A percentile compares a stretch with the other conserved stretches of the same genome.
phyloP scores from a whole-genome alignment of 2,329 filamentous ascomycete genomes.

The Leptographium radiaticola region DNA sequence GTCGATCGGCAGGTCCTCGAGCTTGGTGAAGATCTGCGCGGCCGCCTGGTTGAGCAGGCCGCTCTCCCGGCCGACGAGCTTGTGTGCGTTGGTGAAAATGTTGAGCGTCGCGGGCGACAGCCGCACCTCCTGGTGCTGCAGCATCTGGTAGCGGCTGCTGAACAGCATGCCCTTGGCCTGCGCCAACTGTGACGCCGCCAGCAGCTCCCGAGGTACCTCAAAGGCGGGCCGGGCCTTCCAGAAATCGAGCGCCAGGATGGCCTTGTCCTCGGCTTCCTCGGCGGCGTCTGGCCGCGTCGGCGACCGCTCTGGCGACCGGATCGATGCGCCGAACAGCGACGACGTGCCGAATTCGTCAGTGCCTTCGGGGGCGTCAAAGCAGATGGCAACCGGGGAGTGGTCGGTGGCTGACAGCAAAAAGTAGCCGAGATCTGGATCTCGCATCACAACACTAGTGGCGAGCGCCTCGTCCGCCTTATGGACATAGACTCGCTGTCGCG shows the following conservation, averaged over 20 bases:
- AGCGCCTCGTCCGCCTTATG: slow-evolving; percentile 36
- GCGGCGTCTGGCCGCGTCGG: slow-evolving; percentile 18
- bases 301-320: slow-evolving; percentile 26
- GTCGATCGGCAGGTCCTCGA: slow-evolving; percentile 54
- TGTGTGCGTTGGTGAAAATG: slow-evolving; percentile 60
- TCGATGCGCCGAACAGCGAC: slow-evolving; percentile 16
- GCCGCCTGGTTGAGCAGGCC: slow-evolving; percentile 55
- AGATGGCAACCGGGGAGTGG: slow-evolving; percentile 43
- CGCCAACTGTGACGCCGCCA: slow-evolving; percentile 25
- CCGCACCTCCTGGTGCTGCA: slow-evolving; percentile 54
- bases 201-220: slow-evolving; percentile 11
- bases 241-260: slow-evolving; percentile 33
- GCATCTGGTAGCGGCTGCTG: slow-evolving; percentile 43
- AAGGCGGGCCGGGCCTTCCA: slow-evolving; percentile 32
- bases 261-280: slow-evolving; percentile 21
- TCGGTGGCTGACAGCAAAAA: slow-evolving; percentile 47
- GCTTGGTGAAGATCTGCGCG: slow-evolving; percentile 59
- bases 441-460: slow-evolving; percentile 38
- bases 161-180: slow-evolving; percentile 31
- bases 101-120: slow-evolving; percentile 59
- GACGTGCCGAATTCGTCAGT: slow-evolving; percentile 23
- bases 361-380: slow-evolving; percentile 45
- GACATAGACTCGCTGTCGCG: slow-evolving; percentile 43
- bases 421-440: slow-evolving; percentile 51
- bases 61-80: slow-evolving; percentile 57